These are phyloP conservation scores for Mortierella alpina DNA, from an alignment of 192 early-diverging fungal species.

Conservation along the genomic window DNA sequence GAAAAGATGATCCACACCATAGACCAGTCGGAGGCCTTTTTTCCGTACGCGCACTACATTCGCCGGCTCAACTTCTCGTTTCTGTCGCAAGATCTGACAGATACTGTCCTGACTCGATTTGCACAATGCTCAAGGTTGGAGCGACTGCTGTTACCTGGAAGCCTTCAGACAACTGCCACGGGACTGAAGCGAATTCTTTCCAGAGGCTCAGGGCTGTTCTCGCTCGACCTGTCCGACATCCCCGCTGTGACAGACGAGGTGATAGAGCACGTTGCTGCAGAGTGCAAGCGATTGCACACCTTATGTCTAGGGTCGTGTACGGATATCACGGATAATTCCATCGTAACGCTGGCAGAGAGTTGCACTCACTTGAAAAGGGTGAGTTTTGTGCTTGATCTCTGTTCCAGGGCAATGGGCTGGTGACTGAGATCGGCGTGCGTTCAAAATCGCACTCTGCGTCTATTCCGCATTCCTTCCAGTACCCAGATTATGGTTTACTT, in stretches of 20 bases:
- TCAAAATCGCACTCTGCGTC: no score
- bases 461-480: background rate
- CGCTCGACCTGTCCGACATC: conserved; percentile 66
- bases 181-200: conserved; percentile 56
- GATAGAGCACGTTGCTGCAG: conserved; percentile 54
- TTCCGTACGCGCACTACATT: conserved; percentile 63
- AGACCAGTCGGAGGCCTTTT: conserved; percentile 20
- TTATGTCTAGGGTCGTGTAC: conserved; percentile 64
- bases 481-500: background rate
- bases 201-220: conserved; percentile 39
- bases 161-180: conserved; percentile 50
- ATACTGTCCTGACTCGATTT: conserved; percentile 54
- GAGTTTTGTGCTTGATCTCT: conserved; percentile 17
- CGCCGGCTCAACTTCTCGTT: conserved; percentile 66
- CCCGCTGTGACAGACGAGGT: conserved; percentile 57
- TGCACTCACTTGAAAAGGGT: conserved; percentile 65
- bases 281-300: conserved; percentile 63
- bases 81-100: conserved; percentile 51
- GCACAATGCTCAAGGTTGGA: conserved; percentile 60
- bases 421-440: no score
- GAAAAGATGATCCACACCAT: conserved; percentile 33
- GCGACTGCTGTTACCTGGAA: conserved; percentile 61
- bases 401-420: no score
- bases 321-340: conserved; percentile 60
- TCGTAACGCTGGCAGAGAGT: conserved; percentile 54